Evolutionary conservation across 768 basidiomycete species (phyloP), one percentile per base, ranked within the genome.

Genomic region (Mycena sanguinolenta): DNA sequence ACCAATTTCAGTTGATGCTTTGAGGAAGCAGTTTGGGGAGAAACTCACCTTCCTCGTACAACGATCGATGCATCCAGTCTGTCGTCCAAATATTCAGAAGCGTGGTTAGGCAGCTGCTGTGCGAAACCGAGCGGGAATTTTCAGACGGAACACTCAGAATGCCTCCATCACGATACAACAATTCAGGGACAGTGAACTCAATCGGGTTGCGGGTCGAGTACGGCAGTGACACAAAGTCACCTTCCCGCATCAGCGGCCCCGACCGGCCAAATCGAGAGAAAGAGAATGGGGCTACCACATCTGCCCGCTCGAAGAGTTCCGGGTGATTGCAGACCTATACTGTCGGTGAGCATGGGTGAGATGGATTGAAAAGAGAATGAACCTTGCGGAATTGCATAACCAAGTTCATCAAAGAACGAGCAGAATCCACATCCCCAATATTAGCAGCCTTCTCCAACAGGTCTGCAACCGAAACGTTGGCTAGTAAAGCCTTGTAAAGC

Each of bases 381-480:
- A 94, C 95, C 86, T 99, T 99, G 74, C 98, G 92, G 86, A 99
- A 99, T 79, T 99, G 98, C 98, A 99, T 99, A 71, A 99, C 98
- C 69, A 99, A 88, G 81, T 99, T 99, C 97, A 99, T 99, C 69
- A 99, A 84, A 9, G 96, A 95, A 62, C 95, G 91, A 60, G 96
- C 95, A 34, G 95, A 95, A 73, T 96, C 95, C 8, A 90, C 94
- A 75, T 97, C 95, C 19, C 95, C 94, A 69, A 95, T 90, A 73
- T 94, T 94, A 4, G 95, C 91, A 13, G 98, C 97, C 79, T 98
- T 97, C 75, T 93, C 93, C 58, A 99, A 85, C 39, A 99, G 89
- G 78, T 99, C 98, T 19, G 95, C 90, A 61, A 99, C 92, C 55
- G 97, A 98, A 44, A 98, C 95, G 76, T 97, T 97, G 53, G 95